Percentiles rank a stretch among this genome's conserved stretches.
Conservation (phyloP, 2,329 filamentous ascomycete genomes). For the Aotearoamyces nothofagi region DNA sequence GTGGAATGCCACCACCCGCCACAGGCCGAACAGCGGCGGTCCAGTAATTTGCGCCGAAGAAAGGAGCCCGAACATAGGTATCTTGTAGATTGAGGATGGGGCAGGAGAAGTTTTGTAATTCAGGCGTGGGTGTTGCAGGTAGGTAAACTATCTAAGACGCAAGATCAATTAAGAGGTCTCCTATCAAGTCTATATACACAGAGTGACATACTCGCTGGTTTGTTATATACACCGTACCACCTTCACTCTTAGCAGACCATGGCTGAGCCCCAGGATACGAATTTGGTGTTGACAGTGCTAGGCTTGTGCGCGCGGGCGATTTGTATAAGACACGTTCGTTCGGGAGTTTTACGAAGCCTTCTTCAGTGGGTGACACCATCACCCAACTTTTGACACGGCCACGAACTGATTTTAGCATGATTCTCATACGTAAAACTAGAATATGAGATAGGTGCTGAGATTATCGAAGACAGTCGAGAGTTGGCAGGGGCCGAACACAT, state of each 20-base stretch:
- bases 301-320: slow-evolving; percentile 62
- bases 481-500: too few species aligned
- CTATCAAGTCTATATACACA: slow-evolving; percentile 7
- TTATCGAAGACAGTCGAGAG: too few species aligned
- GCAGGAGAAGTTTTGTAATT: slow-evolving; percentile 71
- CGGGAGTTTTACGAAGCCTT: slow-evolving; percentile 69
- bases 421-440: not conserved
- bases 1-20: slow-evolving; percentile 66
- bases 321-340: slow-evolving; percentile 71
- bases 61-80: slow-evolving; percentile 72
- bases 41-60: slow-evolving; percentile 91
- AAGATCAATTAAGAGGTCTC: slow-evolving; percentile 5
- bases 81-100: slow-evolving; percentile 82
- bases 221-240: slow-evolving; percentile 66
- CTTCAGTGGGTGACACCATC: slow-evolving; percentile 60
- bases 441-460: not conserved
- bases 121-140: slow-evolving; percentile 49
- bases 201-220: slow-evolving; percentile 58
- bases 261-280: slow-evolving; percentile 46
- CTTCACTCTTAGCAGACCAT: slow-evolving; percentile 57
- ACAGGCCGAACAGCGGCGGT: slow-evolving; percentile 67
- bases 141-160: slow-evolving; percentile 66
- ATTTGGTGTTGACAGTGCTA: slow-evolving; percentile 51
- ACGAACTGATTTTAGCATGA: slow-evolving; percentile 11
- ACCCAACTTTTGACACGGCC: slow-evolving; percentile 53